These are phyloP conservation scores for Blumeria hordei DNA, from an alignment of 2,329 filamentous ascomycete species.

Conservation along the genomic window DNA sequence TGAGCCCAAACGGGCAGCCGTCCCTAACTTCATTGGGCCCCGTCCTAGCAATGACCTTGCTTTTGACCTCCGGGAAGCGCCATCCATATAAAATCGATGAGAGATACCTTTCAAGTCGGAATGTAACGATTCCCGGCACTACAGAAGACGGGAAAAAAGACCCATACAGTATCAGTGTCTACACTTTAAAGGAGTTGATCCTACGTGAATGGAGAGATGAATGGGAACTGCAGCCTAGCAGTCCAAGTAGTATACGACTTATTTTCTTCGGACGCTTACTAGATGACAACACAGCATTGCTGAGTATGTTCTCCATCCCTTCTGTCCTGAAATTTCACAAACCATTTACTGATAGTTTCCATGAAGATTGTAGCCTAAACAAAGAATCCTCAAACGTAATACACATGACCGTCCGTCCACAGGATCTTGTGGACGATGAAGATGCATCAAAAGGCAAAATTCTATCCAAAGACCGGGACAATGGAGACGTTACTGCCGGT, in stretches of 20 bases:
- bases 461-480: conserved; percentile 22
- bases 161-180: conserved; percentile 75
- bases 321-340: neutral
- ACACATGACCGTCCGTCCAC: conserved; percentile 83
- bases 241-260: conserved; percentile 68
- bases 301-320: conserved; percentile 32
- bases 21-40: conserved; percentile 16
- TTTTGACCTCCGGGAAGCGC: conserved; percentile 58
- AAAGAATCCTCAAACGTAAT: conserved; percentile 57
- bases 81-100: conserved; percentile 82
- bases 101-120: conserved; percentile 60
- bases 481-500: conserved; percentile 29
- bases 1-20: neutral
- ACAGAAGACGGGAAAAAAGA: conserved; percentile 37
- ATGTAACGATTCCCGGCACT: conserved; percentile 48
- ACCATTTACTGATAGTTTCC: neutral
- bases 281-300: conserved; percentile 67
- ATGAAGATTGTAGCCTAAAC: conserved; percentile 56
- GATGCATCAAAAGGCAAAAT: conserved; percentile 14
- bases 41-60: conserved; percentile 50
- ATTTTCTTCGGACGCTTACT: conserved; percentile 82
- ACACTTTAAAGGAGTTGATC: conserved; percentile 84
- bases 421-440: conserved; percentile 59
- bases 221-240: conserved; percentile 70
- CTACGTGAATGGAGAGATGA: conserved; percentile 79